These are phyloP conservation scores for Podospora anserina DNA, from an alignment of 495 filamentous ascomycete genomes.

Conservation along the genomic window DNA sequence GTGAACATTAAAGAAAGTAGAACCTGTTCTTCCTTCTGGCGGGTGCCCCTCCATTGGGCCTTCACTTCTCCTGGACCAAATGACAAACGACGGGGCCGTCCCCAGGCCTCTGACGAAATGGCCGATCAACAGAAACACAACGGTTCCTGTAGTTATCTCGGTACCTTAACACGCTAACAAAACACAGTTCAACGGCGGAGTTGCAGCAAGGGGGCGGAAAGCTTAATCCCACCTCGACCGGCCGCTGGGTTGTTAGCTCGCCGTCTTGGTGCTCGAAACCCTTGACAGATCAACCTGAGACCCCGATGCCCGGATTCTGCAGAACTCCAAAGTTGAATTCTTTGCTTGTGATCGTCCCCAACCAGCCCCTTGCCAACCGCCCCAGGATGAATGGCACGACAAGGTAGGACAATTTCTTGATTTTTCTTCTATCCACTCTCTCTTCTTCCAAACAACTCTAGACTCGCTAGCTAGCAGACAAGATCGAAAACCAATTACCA, in stretches of 20 bases:
- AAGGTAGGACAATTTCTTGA: background rate
- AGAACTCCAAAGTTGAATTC: background rate
- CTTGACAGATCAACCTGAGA: background rate
- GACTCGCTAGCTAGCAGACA: background rate
- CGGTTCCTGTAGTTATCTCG: no score
- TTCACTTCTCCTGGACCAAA: no score
- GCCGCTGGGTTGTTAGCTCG: background rate
- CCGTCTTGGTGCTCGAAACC: background rate
- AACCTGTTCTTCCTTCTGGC: no score
- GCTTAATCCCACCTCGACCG: background rate
- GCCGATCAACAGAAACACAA: no score
- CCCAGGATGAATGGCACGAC: background rate
- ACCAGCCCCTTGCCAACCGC: background rate
- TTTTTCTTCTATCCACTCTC: background rate
- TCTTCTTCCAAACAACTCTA: background rate
- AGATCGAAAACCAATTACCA: background rate
- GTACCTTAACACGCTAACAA: background rate
- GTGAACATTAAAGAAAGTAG: no score
- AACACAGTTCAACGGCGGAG: background rate
- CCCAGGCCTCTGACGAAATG: no score
- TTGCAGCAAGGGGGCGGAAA: background rate
- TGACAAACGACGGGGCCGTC: no score
- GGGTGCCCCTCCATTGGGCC: no score
- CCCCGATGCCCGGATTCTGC: background rate
- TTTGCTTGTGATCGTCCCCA: background rate